Percentiles rank a stretch among this genome's conserved stretches.
phyloP scores from a whole-genome alignment of 1,284 basidiomycete genomes.

The Apiotrichum domesticum region DNA sequence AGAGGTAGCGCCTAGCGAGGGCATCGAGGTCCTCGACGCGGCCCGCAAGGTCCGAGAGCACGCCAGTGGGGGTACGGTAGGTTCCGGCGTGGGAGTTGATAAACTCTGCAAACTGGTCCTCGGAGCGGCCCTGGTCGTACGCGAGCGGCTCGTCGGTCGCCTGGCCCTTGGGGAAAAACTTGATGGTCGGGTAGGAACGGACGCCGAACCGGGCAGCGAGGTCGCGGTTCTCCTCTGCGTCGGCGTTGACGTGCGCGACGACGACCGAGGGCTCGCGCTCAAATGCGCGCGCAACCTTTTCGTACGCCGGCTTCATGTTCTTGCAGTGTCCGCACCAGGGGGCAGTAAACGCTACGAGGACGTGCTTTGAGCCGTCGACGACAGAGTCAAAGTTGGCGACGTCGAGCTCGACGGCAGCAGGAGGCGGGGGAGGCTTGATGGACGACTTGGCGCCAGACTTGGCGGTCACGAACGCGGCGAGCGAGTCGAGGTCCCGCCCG shows the following conservation, averaged over 20 bases:
- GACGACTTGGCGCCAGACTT: constrained; percentile 76
- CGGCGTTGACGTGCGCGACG: constrained; percentile 85
- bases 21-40: constrained; percentile 66
- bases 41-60: constrained; percentile 75
- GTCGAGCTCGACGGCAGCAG: constrained; percentile 65
- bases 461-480: constrained; percentile 67
- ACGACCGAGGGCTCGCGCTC: constrained; percentile 70
- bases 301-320: constrained; percentile 77
- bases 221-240: constrained; percentile 70
- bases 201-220: constrained; percentile 71
- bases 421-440: constrained; percentile 76
- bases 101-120: constrained; percentile 50
- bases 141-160: constrained; percentile 51
- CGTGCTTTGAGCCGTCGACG: constrained; percentile 67
- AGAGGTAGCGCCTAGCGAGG: constrained; percentile 72
- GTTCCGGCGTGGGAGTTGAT: constrained; percentile 84
- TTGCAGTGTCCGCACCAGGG: constrained; percentile 43
- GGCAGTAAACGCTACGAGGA: constrained; percentile 85
- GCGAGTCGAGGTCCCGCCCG: constrained; percentile 71
- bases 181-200: constrained; percentile 78
- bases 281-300: constrained; percentile 76
- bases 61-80: constrained; percentile 71
- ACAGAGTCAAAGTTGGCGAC: constrained; percentile 67
- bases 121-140: constrained; percentile 52
- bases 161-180: constrained; percentile 74